Percentiles rank a stretch among this genome's conserved stretches.
Conservation (phyloP, 2,329 filamentous ascomycete species). For the Neoascochyta sp. region DNA sequence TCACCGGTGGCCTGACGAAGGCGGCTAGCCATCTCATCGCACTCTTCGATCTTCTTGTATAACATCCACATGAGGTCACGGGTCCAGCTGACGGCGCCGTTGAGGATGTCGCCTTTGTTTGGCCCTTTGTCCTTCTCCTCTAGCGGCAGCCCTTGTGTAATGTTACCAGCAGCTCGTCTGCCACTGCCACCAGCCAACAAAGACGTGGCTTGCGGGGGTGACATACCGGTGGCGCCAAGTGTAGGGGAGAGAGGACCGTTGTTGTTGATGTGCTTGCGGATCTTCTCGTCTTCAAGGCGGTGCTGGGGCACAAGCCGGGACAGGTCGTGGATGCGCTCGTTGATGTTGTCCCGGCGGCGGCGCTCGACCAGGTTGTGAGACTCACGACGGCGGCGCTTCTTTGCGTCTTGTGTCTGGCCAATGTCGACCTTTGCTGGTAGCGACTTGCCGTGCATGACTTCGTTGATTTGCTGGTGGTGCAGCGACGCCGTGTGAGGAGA, state of each 20-base stretch:
- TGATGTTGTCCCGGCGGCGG: slow-evolving; percentile 93
- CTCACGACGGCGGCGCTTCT: slow-evolving; percentile 83
- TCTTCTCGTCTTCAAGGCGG: slow-evolving; percentile 92
- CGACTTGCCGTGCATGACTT: slow-evolving; percentile 85
- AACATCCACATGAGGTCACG: slow-evolving; percentile 97
- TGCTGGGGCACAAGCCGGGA: slow-evolving; percentile 90
- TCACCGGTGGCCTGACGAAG: slow-evolving; percentile 49
- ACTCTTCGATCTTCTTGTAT: slow-evolving; percentile 81
- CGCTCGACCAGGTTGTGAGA: slow-evolving; percentile 97
- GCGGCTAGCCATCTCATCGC: slow-evolving; percentile 74
- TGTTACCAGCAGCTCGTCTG: slow-evolving; percentile 76
- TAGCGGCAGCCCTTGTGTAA: slow-evolving; percentile 85
- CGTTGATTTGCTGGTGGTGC: slow-evolving; percentile 74
- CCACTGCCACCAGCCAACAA: slow-evolving; percentile 81
- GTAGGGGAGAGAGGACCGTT: slow-evolving; percentile 86
- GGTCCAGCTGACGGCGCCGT: slow-evolving; percentile 95
- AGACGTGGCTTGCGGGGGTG: slow-evolving; percentile 75
- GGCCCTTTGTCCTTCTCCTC: slow-evolving; percentile 98
- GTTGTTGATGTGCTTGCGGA: slow-evolving; percentile 89
- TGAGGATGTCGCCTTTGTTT: slow-evolving; percentile 98
- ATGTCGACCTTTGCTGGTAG: slow-evolving; percentile 78
- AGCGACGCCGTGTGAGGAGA: slow-evolving; percentile 70
- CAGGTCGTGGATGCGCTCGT: slow-evolving; percentile 94
- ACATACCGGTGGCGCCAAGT: slow-evolving; percentile 65
- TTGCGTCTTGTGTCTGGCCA: slow-evolving; percentile 81